Base-by-base conservation (phyloP, 2,329 filamentous ascomycete genomes). In the Xylogone sp. region DNA sequence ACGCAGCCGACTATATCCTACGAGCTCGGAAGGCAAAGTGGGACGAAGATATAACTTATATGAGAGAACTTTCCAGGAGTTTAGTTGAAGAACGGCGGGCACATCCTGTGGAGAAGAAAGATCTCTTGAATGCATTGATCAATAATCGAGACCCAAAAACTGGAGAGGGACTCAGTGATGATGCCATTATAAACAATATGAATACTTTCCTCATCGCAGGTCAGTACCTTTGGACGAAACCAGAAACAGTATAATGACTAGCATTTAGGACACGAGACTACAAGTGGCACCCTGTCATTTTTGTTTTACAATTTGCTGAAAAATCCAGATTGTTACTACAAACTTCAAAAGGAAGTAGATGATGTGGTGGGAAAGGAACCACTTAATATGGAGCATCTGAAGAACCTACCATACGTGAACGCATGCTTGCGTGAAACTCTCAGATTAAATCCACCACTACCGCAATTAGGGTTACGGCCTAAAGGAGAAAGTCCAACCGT, bases 181-280 rank as follows among this genome's bases (percentile, higher is more conserved):
- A 78, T 3, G 79, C 75, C 46, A 86, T 90, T 55, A 76, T 81
- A 16, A 76, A 86, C 63, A 88, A 90, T 21, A 20, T 10, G 61
- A 86, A 2, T 67, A 86, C 45, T 73, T 73, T 10, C 46, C 55
- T 24, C 53, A 42, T 22, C 54, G 56, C 9, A 59, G n/a, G n/a
- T n/a, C n/a, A n/a, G n/a, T n/a, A n/a, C n/a, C n/a, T n/a, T n/a
- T n/a, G n/a, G n/a, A n/a, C n/a, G n/a, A n/a, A n/a, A n/a, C n/a
- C n/a, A n/a, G n/a, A n/a, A n/a, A n/a, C n/a, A n/a, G n/a, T n/a
- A n/a, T n/a, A n/a, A n/a, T n/a, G n/a, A n/a, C n/a, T n/a, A n/a
- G n/a, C n/a, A n/a, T n/a, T n/a, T n/a, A n/a, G 73, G 83, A 3
- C 84, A 87, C 55, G 86, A 88, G 58, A 90, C 87, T 0, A 86